A percentile compares a stretch with the other conserved stretches of the same genome.
phyloP scores from a whole-genome alignment of 805 yeast genomes.

The Myxozyma neglecta region DNA sequence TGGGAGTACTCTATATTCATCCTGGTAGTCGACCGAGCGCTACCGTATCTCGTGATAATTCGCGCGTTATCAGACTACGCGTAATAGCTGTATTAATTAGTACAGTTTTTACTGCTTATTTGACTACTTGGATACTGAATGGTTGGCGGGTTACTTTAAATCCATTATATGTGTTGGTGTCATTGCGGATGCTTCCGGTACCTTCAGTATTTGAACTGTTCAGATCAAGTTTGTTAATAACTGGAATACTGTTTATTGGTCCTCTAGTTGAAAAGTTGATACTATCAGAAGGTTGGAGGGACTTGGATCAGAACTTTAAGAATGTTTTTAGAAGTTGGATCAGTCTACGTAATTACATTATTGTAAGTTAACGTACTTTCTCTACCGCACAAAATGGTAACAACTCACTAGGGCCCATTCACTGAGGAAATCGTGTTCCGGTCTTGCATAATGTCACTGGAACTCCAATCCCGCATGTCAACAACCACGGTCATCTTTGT shows the following conservation, averaged over 20 bases:
- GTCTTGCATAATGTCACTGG: slow-evolving; percentile 44
- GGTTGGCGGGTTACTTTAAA: slow-evolving; percentile 2
- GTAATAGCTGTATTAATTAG: slow-evolving; percentile 16
- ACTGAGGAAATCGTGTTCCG: slow-evolving; percentile 78
- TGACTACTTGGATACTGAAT: slow-evolving; percentile 21
- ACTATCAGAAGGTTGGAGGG: slow-evolving; percentile 32
- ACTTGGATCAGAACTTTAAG: background rate
- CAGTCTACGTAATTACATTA: slow-evolving; percentile 23
- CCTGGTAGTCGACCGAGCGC: slow-evolving; percentile 29
- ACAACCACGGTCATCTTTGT: slow-evolving; percentile 38
- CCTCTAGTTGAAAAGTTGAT: slow-evolving; percentile 46
- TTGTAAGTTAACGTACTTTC: slow-evolving; percentile 16
- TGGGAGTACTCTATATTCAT: slow-evolving; percentile 31
- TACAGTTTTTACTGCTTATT: slow-evolving; percentile 11
- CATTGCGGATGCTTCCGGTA: slow-evolving; percentile 12
- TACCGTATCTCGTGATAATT: slow-evolving; percentile 20
- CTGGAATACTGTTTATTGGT: slow-evolving; percentile 50
- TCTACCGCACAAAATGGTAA: background rate
- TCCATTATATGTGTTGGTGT: slow-evolving; percentile 6
- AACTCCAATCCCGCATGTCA: slow-evolving; percentile 34
- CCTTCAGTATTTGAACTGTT: slow-evolving; percentile 15
- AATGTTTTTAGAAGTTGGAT: slow-evolving; percentile 7
- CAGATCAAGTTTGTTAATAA: slow-evolving; percentile 27
- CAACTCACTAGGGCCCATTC: slow-evolving; percentile 56
- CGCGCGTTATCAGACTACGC: slow-evolving; percentile 16